Conservation (phyloP, 1,284 basidiomycete species). For the Puccinia triticina region DNA sequence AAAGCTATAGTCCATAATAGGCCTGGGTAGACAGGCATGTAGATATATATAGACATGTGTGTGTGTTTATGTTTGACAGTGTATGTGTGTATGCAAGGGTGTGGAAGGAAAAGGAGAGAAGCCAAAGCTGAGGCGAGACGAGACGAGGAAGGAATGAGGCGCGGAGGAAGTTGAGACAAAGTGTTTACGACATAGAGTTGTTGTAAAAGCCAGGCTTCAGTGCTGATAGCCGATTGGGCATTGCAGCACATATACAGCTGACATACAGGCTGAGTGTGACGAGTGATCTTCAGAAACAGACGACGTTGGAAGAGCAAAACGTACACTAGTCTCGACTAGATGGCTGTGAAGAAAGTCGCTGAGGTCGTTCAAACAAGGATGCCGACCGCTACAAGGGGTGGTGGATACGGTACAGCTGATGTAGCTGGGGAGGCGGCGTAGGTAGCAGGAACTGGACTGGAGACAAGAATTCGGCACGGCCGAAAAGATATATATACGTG, state of each 20-base stretch:
- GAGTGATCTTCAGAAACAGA: constrained; percentile 17
- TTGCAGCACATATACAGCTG: constrained; percentile 6
- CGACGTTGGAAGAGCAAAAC: constrained; percentile 4
- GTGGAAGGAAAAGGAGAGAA: constrained; percentile 10
- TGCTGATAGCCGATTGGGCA: constrained; percentile 1
- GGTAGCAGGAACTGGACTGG: not conserved
- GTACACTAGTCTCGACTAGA: not conserved
- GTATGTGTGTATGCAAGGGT: constrained; percentile 24
- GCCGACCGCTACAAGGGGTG: not conserved
- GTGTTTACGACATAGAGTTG: not conserved
- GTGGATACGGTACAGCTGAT: not conserved
- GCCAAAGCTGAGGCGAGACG: constrained; percentile 8
- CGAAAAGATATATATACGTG: not conserved
- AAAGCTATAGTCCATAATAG: constrained; percentile 1
- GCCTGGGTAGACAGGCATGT: constrained; percentile 3
- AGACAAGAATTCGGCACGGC: constrained; percentile 10
- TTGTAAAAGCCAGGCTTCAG: not conserved
- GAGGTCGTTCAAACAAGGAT: not conserved
- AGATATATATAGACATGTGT: constrained; percentile 1
- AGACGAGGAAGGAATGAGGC: constrained; percentile 18
- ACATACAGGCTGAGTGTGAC: not conserved
- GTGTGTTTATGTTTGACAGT: constrained; percentile 10
- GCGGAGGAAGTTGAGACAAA: constrained; percentile 3
- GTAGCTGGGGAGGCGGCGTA: not conserved
- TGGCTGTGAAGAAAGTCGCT: constrained; percentile 2